Base-by-base conservation (phyloP, 257 asterid species). In the Fraxinus anomala region DNA sequence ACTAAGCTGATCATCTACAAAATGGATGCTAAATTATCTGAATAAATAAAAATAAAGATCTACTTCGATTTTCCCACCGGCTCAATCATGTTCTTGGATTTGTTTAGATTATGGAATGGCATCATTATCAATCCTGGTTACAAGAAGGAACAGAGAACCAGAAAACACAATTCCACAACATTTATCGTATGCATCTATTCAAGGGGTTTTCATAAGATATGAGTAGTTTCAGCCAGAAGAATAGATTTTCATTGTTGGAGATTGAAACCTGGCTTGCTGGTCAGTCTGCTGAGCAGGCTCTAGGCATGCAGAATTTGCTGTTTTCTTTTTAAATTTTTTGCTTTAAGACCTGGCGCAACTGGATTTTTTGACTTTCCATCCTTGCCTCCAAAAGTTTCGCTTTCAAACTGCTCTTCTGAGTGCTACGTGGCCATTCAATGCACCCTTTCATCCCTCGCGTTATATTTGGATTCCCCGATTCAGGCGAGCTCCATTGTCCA, bases 341-440 rank as follows among this genome's bases (percentile, higher is more conserved):
- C 87, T 91, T 88, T 78, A 89, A 75, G 49, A 87, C 96, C 70
- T 91, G 94, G 66, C 90, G 87, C 77, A 88, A 79, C 87, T 89
- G 96, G 81, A 86, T 67, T 83, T 89, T 91, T 49, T 86, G 89
- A 61, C 86, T 85, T 47, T 85, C 92, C 82, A 80, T 84, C 82
- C 91, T 85, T 3, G 96, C 96, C 70, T 89, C 91, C 86, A 91
- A 56, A 49, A 91, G 89, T 68, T 88, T 83, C 0, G 92, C 76
- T 86, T 91, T 91, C 82, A 89, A 82, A 73, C 92, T 91, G 68
- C 86, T 72, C 82, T 87, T 88, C 63, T 88, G 92, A 13, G 79
- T 83, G 19, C 77, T 76, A 5, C 88, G 85, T 16, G 94, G 89
- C 92, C 94, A 89, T 30, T 91, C 94, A 5, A 89, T 89, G 84